Evolutionary conservation across 768 basidiomycete species (phyloP), one percentile per base, ranked within the genome.

Genomic region (Agaricus subrufescens): DNA sequence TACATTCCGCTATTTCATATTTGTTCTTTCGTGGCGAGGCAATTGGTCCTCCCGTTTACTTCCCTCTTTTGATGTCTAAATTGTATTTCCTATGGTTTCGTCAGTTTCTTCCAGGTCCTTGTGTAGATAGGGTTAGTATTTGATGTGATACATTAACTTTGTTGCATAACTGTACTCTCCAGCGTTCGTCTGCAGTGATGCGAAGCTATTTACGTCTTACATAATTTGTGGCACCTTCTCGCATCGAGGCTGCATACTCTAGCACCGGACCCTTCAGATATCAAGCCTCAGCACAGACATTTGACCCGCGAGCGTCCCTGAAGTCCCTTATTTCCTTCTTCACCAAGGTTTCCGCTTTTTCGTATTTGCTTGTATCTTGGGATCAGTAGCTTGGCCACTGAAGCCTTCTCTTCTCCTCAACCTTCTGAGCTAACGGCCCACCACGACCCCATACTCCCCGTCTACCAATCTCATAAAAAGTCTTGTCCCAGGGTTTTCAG

Each of bases 111-210:
- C 25, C 19, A 27, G 27, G 39, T 38, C 55, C 25, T 45, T 39
- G 38, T 53, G 54, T 50, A 42, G 49, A 38, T 56, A 50, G 55
- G 55, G 55, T 34, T 56, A 56, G 50, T 40, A 47, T 47, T 40
- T 56, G 50, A 56, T 56, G 48, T 46, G 30, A 56, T 56, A 56
- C 31, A 50, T 37, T 30, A 50, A 14, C 14, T 25, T 46, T 46
- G 45, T 25, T 25, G 25, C 29, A 46, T 25, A 12, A 4, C 29
- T 38, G 25, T 19, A 37, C 40, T 19, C 38, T 25, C n/a, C 39
- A 27, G 12, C 8, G 30, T 30, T 49, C 46, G 23, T 47, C 19
- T 19, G 19, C 40, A 42, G 6, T 42, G 40, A 42, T 45, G 47
- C 12, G 25, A 15, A 38, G 27, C 51, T 31, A 27, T 37, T 43